Percentiles rank a stretch among this genome's conserved stretches.
Conservation (phyloP, 202 grass and related monocot genomes). For the Musa balbisiana region DNA sequence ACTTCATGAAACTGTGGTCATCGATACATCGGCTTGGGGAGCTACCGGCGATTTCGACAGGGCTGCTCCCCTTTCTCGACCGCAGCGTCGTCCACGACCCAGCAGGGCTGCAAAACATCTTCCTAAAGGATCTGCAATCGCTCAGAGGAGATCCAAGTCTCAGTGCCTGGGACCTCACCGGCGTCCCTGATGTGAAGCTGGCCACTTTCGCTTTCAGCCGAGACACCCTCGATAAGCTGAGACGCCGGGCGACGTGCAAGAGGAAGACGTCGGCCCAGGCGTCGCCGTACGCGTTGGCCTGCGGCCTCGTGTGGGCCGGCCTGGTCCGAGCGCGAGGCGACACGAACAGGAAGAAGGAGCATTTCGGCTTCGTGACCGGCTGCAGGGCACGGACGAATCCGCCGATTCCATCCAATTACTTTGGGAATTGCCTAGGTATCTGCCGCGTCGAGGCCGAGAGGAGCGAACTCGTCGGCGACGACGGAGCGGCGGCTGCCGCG, state of each 20-base stretch:
- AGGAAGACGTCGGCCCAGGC: constrained; percentile 20
- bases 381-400: constrained; percentile 37
- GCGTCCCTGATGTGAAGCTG: not conserved
- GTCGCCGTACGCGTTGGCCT: constrained; percentile 41
- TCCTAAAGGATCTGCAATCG: constrained; percentile 18
- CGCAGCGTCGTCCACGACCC: constrained; percentile 5
- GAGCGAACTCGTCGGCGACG: not conserved
- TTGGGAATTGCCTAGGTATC: constrained; percentile 51
- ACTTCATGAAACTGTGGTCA: constrained; percentile 40
- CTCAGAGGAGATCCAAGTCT: not conserved
- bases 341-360: not conserved
- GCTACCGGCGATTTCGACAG: not conserved
- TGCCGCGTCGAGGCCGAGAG: constrained; percentile 24
- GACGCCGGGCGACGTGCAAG: constrained; percentile 7
- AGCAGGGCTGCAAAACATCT: constrained; percentile 14
- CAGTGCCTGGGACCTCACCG: constrained; percentile 25
- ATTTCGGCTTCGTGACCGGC: constrained; percentile 49
- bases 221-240: not conserved
- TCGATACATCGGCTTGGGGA: constrained; percentile 11
- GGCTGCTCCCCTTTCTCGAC: not conserved
- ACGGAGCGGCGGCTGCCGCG: not conserved
- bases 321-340: constrained; percentile 17
- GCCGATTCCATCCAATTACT: constrained; percentile 37
- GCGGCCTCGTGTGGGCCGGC: constrained; percentile 48
- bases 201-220: constrained; percentile 43